Conservation (phyloP, 768 basidiomycete species). For the Suillus ampliporus region DNA sequence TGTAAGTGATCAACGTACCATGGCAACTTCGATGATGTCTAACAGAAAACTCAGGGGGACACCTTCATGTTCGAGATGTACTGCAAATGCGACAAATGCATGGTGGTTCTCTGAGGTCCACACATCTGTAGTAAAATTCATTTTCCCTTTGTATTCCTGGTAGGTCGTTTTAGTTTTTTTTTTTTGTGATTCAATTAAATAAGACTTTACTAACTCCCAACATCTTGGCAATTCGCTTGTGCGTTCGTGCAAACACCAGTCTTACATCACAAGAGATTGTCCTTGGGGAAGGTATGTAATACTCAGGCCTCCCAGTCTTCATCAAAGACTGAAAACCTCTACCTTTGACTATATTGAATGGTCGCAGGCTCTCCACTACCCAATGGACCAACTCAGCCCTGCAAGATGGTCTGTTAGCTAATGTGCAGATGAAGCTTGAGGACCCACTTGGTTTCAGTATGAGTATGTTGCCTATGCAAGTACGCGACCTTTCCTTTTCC, state of each 20-base stretch:
- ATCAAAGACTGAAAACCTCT: slow-evolving; percentile 37
- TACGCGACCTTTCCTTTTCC: slow-evolving; percentile 37
- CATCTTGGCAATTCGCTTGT: slow-evolving; percentile 2
- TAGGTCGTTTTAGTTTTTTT: not conserved
- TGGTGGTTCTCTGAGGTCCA: slow-evolving; percentile 43
- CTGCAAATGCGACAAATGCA: slow-evolving; percentile 24
- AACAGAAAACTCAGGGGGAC: slow-evolving; percentile 19
- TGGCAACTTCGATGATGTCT: slow-evolving; percentile 31
- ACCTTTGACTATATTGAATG: slow-evolving; percentile 41
- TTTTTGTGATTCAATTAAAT: not conserved
- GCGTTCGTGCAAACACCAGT: not conserved
- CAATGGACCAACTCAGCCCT: slow-evolving; percentile 40
- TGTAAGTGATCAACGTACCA: slow-evolving; percentile 11
- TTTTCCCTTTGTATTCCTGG: slow-evolving; percentile 34
- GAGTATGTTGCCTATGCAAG: slow-evolving; percentile 32
- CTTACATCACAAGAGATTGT: not conserved
- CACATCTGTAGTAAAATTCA: slow-evolving; percentile 42
- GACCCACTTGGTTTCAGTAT: slow-evolving; percentile 25
- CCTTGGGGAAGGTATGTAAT: slow-evolving; percentile 37
- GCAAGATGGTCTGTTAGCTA: not conserved
- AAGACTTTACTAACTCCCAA: not conserved
- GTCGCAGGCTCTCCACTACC: slow-evolving; percentile 38
- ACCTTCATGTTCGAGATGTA: slow-evolving; percentile 27
- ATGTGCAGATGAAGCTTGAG: not conserved
- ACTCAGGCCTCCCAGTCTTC: slow-evolving; percentile 40